phyloP scores from a whole-genome alignment of 2,329 filamentous ascomycete genomes.

The Monilinia vaccinii-corymbosi region DNA sequence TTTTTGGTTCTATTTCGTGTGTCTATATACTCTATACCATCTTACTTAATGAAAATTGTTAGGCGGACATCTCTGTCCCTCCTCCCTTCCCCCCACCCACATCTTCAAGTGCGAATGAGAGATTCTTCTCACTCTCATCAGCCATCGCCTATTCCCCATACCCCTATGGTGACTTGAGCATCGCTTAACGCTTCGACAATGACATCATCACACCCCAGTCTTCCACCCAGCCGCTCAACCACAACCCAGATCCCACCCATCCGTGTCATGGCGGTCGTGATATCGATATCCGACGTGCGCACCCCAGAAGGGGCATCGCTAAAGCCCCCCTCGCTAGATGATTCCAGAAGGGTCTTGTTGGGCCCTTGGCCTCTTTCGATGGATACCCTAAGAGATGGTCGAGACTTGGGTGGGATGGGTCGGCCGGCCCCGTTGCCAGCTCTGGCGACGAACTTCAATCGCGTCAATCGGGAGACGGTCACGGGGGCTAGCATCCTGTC shows the following conservation, averaged over 20 bases:
- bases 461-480: conserved; percentile 20
- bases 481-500: conserved; percentile 38
- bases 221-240: conserved; percentile 63
- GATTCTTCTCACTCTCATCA: neutral
- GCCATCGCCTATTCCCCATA: conserved; percentile 28
- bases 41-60: neutral
- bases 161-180: conserved; percentile 25
- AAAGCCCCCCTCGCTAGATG: conserved; percentile 65
- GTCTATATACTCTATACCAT: conserved; percentile 6
- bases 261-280: conserved; percentile 52
- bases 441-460: conserved; percentile 20
- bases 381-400: conserved; percentile 55
- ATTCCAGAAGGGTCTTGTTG: conserved; percentile 53
- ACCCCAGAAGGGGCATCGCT: conserved; percentile 58
- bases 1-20: neutral
- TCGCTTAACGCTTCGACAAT: conserved; percentile 40
- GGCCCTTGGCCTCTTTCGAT: conserved; percentile 66
- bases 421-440: conserved; percentile 19
- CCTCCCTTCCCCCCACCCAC: too few relatives aligned
- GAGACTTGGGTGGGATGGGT: conserved; percentile 9
- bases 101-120: neutral
- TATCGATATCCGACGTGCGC: conserved; percentile 63
- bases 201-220: conserved; percentile 38
- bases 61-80: neutral
- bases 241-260: conserved; percentile 66